Evolutionary conservation across 495 filamentous ascomycete species (phyloP), one percentile per base, ranked within the genome.

Genomic region (Talaromyces adpressus): DNA sequence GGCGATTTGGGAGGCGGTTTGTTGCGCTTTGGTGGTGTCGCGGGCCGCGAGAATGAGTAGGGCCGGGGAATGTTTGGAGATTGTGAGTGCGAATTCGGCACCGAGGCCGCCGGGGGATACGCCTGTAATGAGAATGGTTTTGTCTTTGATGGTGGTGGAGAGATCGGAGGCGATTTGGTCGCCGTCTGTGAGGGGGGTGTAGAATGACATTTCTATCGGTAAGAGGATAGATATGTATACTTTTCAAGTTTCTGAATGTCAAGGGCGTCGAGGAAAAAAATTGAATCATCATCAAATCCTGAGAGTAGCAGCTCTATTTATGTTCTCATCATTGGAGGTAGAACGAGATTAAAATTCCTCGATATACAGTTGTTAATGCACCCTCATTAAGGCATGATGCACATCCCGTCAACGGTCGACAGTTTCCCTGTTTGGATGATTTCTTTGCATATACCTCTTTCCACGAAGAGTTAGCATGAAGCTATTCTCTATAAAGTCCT

Each of bases 21-120:
- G 61, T 5, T 73, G 62, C 4, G 75, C 73, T 64, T 79, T 82
- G 4, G 64, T 62, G 29, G 62, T 27, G n/a, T 73, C 78, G 14
- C 85, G 83, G 12, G 78, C 82, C 34, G 81, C 77, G 52, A 89
- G 78, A 69, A 80, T 85, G 45, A 89, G 78, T 16, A 77, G 71
- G 6, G 70, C 57, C 5, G 87, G 84, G 7, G 73, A 61, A 53
- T 85, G 82, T 56, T 76, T 71, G 39, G 81, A 79, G 6, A 85
- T 72, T 9, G 78, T 71, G 34, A 73, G 66, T 51, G 78, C 78
- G 8, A 80, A 82, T 52, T 71, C 71, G 29, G 72, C 75, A 16
- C 82, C 84, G 16, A 86, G 71, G 8, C 75, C 74, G 7, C 72
- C 70, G 0, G 74, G 69, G n/a, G 74, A 79, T 6, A 79, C 73